Conservation (phyloP, 768 basidiomycete genomes). For the Chlorophyllum brunneum region DNA sequence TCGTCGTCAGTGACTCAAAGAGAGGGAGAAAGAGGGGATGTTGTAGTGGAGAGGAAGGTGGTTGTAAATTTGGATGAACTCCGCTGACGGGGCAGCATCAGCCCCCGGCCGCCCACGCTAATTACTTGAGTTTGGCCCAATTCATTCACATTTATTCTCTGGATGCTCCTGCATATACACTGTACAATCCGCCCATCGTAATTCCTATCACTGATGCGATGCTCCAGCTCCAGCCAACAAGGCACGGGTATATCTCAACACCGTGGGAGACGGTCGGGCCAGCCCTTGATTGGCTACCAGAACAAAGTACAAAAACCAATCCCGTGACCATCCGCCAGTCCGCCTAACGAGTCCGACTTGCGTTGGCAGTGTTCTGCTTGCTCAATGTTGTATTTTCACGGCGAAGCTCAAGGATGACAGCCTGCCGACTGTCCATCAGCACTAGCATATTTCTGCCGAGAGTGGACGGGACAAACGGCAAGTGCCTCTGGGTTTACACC, state of each 20-base stretch:
- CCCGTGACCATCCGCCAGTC: too few relatives aligned
- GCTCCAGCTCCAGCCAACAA: background rate
- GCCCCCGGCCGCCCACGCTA: slow-evolving; percentile 9
- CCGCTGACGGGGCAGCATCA: slow-evolving; percentile 19
- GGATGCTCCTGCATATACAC: background rate
- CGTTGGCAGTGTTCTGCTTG: slow-evolving; percentile 17
- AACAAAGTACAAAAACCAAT: too few relatives aligned
- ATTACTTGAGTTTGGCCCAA: background rate
- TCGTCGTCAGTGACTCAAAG: slow-evolving; percentile 5
- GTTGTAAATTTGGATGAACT: slow-evolving; percentile 22
- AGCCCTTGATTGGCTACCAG: slow-evolving; percentile 10
- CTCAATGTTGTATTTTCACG: slow-evolving; percentile 53
- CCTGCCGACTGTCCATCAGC: slow-evolving; percentile 38
- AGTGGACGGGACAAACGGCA: slow-evolving; percentile 48
- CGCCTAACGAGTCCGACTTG: slow-evolving; percentile 5
- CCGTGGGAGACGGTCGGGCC: slow-evolving; percentile 6
- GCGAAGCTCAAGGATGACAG: slow-evolving; percentile 80
- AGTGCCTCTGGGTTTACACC: slow-evolving; percentile 91
- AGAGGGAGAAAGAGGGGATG: slow-evolving; percentile 7
- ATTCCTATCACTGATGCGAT: slow-evolving; percentile 2
- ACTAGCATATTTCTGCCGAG: slow-evolving; percentile 1
- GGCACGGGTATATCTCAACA: background rate
- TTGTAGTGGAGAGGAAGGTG: slow-evolving; percentile 14
- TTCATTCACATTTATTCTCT: background rate
- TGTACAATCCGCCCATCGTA: too few relatives aligned